phyloP scores from a whole-genome alignment of 2,329 filamentous ascomycete genomes.

The Diaporthe humulicola region DNA sequence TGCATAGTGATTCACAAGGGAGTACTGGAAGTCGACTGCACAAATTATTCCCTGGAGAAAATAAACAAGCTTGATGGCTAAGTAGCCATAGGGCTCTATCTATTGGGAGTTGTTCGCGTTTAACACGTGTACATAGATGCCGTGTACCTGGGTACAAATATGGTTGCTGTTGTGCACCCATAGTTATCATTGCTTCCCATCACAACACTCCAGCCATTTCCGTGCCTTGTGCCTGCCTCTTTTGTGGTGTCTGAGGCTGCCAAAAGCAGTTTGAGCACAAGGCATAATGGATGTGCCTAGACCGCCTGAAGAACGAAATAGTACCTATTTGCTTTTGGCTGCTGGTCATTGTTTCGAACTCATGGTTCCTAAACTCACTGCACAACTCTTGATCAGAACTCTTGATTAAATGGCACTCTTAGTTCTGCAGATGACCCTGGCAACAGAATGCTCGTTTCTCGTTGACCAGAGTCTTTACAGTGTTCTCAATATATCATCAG shows the following conservation, averaged over 20 bases:
- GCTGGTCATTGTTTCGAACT: neutral
- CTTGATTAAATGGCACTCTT: too few relatives aligned
- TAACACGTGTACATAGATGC: neutral
- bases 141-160: neutral
- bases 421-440: neutral
- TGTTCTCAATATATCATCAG: neutral
- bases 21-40: too few relatives aligned
- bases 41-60: too few relatives aligned
- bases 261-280: neutral
- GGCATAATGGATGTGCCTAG: neutral
- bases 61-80: neutral
- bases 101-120: too few relatives aligned
- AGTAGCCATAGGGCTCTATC: neutral
- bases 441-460: neutral
- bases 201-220: neutral
- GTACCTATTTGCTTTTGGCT: neutral
- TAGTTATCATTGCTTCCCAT: neutral
- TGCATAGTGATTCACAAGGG: too few relatives aligned
- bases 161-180: neutral
- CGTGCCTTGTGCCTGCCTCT: neutral
- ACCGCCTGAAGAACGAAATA: neutral
- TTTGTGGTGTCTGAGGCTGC: neutral
- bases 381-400: neutral
- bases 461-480: too few relatives aligned
- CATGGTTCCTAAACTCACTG: neutral